Evolutionary conservation across 306 rosid species (phyloP).

Genomic region (Corylus heterophylla): DNA sequence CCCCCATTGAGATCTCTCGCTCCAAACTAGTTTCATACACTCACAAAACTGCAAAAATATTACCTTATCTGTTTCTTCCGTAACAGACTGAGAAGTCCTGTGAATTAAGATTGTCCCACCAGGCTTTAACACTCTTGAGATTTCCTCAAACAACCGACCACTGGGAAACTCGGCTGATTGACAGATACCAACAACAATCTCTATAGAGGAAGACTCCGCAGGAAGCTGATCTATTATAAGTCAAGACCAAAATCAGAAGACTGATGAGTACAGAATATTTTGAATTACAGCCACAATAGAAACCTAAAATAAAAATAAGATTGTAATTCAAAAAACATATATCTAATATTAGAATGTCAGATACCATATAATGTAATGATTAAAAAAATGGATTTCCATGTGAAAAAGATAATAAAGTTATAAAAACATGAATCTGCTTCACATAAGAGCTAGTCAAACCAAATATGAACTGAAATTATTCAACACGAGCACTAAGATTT

Average conservation of each 20-base stretch:
- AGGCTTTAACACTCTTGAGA: slow-evolving; percentile 66
- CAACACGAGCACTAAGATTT: neutral
- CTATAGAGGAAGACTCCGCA: slow-evolving; percentile 63
- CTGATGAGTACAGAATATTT: slow-evolving; percentile 5
- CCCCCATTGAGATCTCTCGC: slow-evolving; percentile 24
- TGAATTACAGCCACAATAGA: neutral
- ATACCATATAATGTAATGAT: neutral
- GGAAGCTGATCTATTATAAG: slow-evolving; percentile 62
- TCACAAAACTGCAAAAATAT: slow-evolving; percentile 19
- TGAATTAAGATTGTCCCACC: slow-evolving; percentile 59
- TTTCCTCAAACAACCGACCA: slow-evolving; percentile 61
- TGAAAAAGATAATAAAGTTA: neutral
- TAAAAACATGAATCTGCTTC: neutral
- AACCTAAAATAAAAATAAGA: neutral
- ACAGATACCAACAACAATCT: slow-evolving; percentile 52
- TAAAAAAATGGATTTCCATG: neutral
- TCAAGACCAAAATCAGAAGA: slow-evolving; percentile 11
- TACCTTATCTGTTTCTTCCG: slow-evolving; percentile 55
- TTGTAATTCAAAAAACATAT: neutral
- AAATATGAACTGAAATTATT: neutral
- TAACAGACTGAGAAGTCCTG: slow-evolving; percentile 47
- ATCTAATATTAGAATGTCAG: neutral
- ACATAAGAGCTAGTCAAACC: neutral
- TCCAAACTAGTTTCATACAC: slow-evolving; percentile 4
- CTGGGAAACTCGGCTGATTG: slow-evolving; percentile 54